Base-by-base conservation (phyloP, 306 rosid species). In the Trifolium fragiferum region DNA sequence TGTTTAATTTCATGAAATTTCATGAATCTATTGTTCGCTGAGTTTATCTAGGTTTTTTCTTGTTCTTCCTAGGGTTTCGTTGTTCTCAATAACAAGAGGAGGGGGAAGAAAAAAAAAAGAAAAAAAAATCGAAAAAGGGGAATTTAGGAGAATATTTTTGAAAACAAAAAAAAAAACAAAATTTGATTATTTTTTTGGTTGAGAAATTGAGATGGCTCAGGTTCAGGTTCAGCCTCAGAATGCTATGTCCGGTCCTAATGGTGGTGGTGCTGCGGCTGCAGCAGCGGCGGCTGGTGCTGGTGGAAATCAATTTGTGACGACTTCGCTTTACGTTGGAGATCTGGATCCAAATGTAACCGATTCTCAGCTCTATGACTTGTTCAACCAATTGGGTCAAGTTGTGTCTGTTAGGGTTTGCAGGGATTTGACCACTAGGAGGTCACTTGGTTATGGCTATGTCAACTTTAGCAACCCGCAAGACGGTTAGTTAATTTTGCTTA, bases 351-450 rank as follows among this genome's bases (percentile, higher is more conserved):
- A 32, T 61, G 87, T 94, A 14, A 87, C 96, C 57, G 99, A 94
- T 78, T 85, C 97, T 15, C 99, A 94, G 89, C 97, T 94, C 0
- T 94, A 91, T 49, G 99, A 94, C 77, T 57, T 94, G 76, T 94
- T 94, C 73, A 90, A 78, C 78, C 97, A 92, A 82, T 79, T 92
- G 82, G 97, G 97, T 30, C 97, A 92, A 88, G 97, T 94, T 13
- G 92, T 87, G 62, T 92, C 97, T 50, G 99, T 94, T 82, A 86
- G 99, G 95, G 93, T 94, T 84, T 94, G 99, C 85, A 89, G 97
- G 89, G 99, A 94, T 61, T 82, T 94, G 89, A 75, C 89, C 49
- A 84, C 80, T 23, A 84, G 97, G 25, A 85, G 99, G 83, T 94
- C 99, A 41, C 97, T 94, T 53, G 99, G 99, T 60, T 94, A 94